phyloP scores from a whole-genome alignment of 306 rosid genomes.

The Quercus robur region DNA sequence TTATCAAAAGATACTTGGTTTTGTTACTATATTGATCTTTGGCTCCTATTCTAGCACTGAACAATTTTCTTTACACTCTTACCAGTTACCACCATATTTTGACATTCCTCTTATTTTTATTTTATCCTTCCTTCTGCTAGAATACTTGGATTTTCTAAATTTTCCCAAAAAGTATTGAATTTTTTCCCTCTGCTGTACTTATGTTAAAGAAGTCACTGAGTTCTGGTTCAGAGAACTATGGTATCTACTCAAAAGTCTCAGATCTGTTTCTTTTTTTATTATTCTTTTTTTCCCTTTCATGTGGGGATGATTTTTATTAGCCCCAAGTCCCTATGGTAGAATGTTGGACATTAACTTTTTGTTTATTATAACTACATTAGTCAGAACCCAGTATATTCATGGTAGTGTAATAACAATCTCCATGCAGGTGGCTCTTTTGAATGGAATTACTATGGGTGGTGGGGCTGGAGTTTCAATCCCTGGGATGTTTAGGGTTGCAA shows the following conservation, averaged over 20 bases:
- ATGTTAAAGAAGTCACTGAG: not conserved
- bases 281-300: too few species aligned
- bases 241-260: too few species aligned
- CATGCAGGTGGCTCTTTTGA: slow-evolving; percentile 77
- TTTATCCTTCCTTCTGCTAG: not conserved
- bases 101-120: not conserved
- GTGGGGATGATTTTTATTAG: too few species aligned
- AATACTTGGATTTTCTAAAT: not conserved
- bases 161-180: not conserved
- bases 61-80: not conserved
- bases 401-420: slow-evolving; percentile 14
- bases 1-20: too few species aligned
- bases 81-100: too few species aligned
- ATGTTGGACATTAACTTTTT: not conserved
- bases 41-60: not conserved
- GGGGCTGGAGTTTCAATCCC: slow-evolving; percentile 95
- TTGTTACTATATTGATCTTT: not conserved
- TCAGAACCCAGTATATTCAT: not conserved
- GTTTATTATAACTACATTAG: not conserved
- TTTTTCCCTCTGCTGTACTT: not conserved
- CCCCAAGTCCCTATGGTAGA: not conserved
- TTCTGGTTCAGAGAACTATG: not conserved
- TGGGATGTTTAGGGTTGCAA: slow-evolving; percentile 26
- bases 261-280: too few species aligned
- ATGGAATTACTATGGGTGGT: slow-evolving; percentile 98